phyloP scores from a whole-genome alignment of 331 rosid genomes.

The Pyrus hybrid region DNA sequence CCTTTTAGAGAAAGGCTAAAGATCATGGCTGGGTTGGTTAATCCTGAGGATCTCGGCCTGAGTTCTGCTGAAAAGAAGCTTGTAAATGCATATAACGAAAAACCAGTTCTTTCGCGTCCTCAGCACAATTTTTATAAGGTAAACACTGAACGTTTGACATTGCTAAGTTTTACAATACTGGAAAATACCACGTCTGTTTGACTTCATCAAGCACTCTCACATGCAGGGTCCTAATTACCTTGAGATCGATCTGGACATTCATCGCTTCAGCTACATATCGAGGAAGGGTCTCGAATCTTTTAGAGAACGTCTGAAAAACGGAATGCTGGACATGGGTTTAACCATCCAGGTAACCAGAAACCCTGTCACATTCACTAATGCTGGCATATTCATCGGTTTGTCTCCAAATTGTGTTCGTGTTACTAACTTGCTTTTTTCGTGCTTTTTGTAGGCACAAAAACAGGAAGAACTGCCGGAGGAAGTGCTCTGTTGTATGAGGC shows the following conservation, averaged over 20 bases:
- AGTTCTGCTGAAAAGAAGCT: too few species aligned
- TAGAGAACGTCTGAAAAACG: constrained; percentile 67
- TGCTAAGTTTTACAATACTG: too few species aligned
- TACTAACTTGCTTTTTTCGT: neutral
- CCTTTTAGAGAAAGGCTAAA: too few species aligned
- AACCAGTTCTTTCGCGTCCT: too few species aligned
- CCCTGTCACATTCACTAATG: neutral
- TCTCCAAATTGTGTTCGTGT: neutral
- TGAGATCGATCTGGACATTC: constrained; percentile 95
- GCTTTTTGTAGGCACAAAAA: constrained; percentile 62
- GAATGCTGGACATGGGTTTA: constrained; percentile 68
- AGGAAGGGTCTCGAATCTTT: constrained; percentile 89
- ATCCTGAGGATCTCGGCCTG: too few species aligned
- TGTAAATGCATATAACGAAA: too few species aligned
- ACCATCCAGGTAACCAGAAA: constrained; percentile 64
- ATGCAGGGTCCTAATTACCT: constrained; percentile 80
- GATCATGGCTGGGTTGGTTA: too few species aligned
- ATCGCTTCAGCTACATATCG: constrained; percentile 89
- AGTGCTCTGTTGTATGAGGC: constrained; percentile 78
- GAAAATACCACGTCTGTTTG: too few species aligned
- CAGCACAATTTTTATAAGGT: too few species aligned
- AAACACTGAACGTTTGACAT: too few species aligned
- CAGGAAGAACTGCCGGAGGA: constrained; percentile 89
- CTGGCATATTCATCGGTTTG: neutral
- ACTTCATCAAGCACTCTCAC: neutral